Evolutionary conservation across 1,284 basidiomycete species (phyloP).

Genomic region (Ceraceosorus guamensis): DNA sequence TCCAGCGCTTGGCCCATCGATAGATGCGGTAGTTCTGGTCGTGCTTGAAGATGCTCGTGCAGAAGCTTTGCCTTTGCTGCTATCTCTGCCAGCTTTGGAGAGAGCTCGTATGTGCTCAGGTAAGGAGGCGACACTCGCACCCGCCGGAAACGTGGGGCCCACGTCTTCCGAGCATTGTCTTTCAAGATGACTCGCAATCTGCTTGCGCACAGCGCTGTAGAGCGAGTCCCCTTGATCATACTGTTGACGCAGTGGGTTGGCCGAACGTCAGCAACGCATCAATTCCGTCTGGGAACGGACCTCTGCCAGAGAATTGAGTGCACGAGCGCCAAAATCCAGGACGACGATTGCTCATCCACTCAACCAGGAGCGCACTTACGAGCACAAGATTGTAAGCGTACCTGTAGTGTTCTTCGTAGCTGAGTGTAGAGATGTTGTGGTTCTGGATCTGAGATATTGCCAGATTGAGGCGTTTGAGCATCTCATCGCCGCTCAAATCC

Average conservation of each 20-base stretch:
- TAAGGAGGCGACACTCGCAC: conserved; percentile 50
- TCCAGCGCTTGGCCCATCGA: conserved; percentile 5
- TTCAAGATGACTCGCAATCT: conserved; percentile 77
- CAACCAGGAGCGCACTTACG: conserved; percentile 7
- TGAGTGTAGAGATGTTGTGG: conserved; percentile 83
- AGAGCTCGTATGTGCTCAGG: conserved; percentile 54
- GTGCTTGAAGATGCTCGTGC: too few relatives aligned
- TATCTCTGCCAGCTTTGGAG: conserved; percentile 12
- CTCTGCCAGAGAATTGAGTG: neutral
- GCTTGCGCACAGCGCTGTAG: conserved; percentile 74
- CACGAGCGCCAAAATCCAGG: neutral
- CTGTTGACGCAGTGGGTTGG: too few relatives aligned
- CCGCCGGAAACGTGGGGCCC: conserved; percentile 67
- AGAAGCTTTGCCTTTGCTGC: conserved; percentile 15
- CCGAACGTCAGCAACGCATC: neutral
- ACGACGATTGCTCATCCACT: too few relatives aligned
- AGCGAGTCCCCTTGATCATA: conserved; percentile 73
- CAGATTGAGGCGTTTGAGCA: conserved; percentile 64
- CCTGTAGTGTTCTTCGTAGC: conserved; percentile 87
- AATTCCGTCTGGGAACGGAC: neutral
- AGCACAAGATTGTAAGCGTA: conserved; percentile 44
- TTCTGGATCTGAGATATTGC: conserved; percentile 94
- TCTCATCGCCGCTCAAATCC: conserved; percentile 34
- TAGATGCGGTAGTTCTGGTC: conserved; percentile 9
- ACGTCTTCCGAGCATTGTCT: conserved; percentile 69